Evolutionary conservation across 345 rosid species (phyloP).

Genomic region (Syzygium oleosum): DNA sequence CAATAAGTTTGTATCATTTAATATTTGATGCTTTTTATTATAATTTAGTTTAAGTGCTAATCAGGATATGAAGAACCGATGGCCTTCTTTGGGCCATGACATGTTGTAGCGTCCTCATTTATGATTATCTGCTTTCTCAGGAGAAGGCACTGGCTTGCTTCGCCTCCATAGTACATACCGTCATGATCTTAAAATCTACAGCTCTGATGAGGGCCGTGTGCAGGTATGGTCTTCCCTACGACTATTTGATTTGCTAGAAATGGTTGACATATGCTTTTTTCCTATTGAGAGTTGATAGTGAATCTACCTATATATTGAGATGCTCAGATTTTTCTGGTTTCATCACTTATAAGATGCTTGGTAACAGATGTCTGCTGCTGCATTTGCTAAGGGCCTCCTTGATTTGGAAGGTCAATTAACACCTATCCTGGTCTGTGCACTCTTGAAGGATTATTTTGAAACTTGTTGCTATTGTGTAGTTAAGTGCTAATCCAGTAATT

Average conservation of each 20-base stretch:
- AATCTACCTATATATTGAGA: background rate
- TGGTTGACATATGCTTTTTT: background rate
- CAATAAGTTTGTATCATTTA: background rate
- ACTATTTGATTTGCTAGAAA: background rate
- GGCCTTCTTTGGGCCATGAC: background rate
- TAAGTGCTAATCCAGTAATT: constrained; percentile 10
- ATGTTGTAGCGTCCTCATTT: background rate
- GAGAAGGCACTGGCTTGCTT: constrained; percentile 97
- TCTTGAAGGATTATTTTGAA: background rate
- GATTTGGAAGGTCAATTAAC: constrained; percentile 98
- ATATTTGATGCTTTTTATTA: background rate
- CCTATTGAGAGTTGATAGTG: background rate
- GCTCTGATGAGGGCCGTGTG: constrained; percentile 99
- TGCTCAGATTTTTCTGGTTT: background rate
- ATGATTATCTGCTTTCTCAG: constrained; percentile 30
- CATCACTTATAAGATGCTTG: constrained; percentile 1
- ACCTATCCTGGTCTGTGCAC: constrained; percentile 78
- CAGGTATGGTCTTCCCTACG: constrained; percentile 43
- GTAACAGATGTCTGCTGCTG: constrained; percentile 99
- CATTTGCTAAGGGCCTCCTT: constrained; percentile 99
- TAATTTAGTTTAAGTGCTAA: background rate
- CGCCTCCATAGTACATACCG: constrained; percentile 99
- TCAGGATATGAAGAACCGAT: background rate
- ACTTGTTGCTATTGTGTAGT: background rate
- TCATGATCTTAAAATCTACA: constrained; percentile 97